Evolutionary conservation across 257 asterid genomes (phyloP).

Genomic region (Vinca minor): DNA sequence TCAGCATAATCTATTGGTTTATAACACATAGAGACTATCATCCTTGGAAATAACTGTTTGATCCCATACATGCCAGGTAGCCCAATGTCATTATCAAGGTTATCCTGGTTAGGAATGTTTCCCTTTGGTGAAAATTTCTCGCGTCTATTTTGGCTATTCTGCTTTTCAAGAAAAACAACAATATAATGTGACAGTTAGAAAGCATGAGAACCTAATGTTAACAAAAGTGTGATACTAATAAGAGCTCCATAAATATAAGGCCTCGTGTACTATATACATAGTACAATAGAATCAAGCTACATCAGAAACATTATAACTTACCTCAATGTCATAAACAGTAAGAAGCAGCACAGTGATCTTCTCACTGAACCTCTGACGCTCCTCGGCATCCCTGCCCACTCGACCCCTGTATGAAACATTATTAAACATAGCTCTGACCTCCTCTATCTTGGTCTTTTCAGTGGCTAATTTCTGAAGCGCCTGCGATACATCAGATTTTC

Average conservation of each 20-base stretch:
- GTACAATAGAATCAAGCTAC: background rate
- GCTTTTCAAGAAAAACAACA: too few species aligned
- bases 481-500: constrained; percentile 75
- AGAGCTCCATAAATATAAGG: background rate
- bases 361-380: constrained; percentile 82
- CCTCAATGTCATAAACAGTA: constrained; percentile 95
- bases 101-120: background rate
- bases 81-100: background rate
- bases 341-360: constrained; percentile 84
- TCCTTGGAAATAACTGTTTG: background rate
- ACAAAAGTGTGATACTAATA: too few species aligned
- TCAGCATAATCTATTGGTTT: background rate
- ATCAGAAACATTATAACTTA: constrained; percentile 10
- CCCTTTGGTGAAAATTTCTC: too few species aligned
- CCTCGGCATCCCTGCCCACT: constrained; percentile 62
- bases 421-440: constrained; percentile 70
- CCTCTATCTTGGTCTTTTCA: constrained; percentile 85
- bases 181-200: too few species aligned
- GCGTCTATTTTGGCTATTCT: too few species aligned
- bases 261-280: background rate
- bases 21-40: background rate
- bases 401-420: constrained; percentile 82
- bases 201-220: too few species aligned
- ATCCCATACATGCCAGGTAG: background rate
- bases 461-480: constrained; percentile 84